Percentiles rank a stretch among this genome's conserved stretches.
Conservation (phyloP, 2,329 filamentous ascomycete species). For the Penicillium palitans region DNA sequence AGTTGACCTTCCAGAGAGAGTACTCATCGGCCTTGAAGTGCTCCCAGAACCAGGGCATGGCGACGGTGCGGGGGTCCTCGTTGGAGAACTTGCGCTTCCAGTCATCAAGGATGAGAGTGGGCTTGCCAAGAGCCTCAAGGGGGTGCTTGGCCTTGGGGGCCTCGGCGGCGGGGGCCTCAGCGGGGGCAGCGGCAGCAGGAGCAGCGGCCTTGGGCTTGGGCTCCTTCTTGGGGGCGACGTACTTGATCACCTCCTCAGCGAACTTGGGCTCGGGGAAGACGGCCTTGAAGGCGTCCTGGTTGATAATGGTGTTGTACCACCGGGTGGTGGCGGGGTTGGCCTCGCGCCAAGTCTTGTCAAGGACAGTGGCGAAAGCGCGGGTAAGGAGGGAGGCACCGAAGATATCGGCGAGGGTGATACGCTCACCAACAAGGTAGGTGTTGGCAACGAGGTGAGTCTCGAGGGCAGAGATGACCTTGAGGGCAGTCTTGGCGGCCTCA, state of each 20-base stretch:
- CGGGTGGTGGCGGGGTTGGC: conserved; percentile 82
- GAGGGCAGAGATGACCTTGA: conserved; percentile 68
- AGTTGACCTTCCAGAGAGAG: conserved; percentile 90
- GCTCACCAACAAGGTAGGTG: conserved; percentile 98
- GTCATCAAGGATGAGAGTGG: conserved; percentile 85
- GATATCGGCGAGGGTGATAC: conserved; percentile 92
- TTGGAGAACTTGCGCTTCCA: conserved; percentile 99
- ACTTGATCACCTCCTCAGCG: conserved; percentile 77
- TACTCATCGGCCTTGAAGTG: conserved; percentile 92
- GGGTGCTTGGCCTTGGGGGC: conserved; percentile 95
- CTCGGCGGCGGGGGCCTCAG: conserved; percentile 56
- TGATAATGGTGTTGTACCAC: conserved; percentile 93
- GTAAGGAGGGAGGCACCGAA: conserved; percentile 76
- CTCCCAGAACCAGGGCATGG: conserved; percentile 98
- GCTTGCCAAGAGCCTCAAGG: conserved; percentile 76
- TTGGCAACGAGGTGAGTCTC: conserved; percentile 88
- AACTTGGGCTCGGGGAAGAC: conserved; percentile 74
- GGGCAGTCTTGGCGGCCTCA: conserved; percentile 67
- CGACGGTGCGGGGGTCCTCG: conserved; percentile 75
- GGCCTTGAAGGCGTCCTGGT: conserved; percentile 85
- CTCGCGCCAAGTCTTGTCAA: conserved; percentile 84
- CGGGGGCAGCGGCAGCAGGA: conserved; percentile 53
- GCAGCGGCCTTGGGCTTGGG: conserved; percentile 61
- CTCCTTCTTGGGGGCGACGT: conserved; percentile 72
- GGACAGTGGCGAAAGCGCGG: conserved; percentile 91